Conservation (phyloP, 495 filamentous ascomycete genomes). For the Haplographium delicatum region DNA sequence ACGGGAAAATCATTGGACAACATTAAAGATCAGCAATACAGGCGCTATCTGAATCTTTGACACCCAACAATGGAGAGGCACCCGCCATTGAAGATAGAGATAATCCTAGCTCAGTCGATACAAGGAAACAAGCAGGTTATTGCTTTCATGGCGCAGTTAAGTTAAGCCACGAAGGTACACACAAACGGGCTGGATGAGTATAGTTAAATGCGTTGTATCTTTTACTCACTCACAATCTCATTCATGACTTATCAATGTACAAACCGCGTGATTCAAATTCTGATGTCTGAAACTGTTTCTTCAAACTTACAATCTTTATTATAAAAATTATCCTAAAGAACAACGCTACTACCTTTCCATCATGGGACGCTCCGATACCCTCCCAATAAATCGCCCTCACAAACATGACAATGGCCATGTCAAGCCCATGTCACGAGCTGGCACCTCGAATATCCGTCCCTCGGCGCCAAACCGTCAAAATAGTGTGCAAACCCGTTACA, state of each 20-base stretch:
- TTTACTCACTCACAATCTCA: no score
- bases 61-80: no score
- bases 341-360: neutral
- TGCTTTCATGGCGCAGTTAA: neutral
- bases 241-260: no score
- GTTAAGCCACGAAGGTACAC: neutral
- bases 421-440: neutral
- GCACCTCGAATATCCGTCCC: neutral
- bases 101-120: neutral
- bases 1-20: neutral
- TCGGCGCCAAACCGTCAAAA: neutral
- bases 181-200: neutral
- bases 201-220: no score
- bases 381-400: constrained; percentile 2
- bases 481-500: constrained; percentile 30
- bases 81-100: neutral
- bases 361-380: constrained; percentile 19
- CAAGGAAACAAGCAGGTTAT: constrained; percentile 3
- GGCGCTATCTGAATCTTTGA: neutral
- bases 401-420: neutral
- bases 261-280: no score
- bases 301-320: neutral
- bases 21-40: neutral
- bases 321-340: neutral
- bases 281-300: neutral